These are phyloP conservation scores for Aegilops longissima DNA, from an alignment of 176 grass and related monocot species.

Conservation along the genomic window DNA sequence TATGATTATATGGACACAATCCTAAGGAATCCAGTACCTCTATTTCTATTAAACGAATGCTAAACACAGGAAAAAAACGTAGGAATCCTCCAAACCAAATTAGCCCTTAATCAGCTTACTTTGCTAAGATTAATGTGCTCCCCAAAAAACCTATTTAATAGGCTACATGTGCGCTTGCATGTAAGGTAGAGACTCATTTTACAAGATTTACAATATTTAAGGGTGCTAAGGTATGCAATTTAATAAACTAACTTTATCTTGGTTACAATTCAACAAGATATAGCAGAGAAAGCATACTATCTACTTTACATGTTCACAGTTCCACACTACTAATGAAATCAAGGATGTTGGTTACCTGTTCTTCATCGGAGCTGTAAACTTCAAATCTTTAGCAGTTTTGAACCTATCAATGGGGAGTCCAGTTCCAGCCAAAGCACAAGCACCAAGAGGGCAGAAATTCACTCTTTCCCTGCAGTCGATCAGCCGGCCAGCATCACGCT, in stretches of 20 bases:
- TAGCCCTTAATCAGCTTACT: background rate
- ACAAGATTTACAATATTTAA: background rate
- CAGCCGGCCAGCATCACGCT: conserved; percentile 82
- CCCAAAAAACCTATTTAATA: background rate
- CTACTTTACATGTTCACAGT: background rate
- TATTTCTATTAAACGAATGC: background rate
- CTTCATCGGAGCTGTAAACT: conserved; percentile 90
- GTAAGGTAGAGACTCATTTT: background rate
- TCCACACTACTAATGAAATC: background rate
- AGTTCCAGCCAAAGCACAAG: conserved; percentile 97
- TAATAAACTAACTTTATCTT: background rate
- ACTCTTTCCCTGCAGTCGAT: conserved; percentile 82
- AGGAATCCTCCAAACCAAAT: background rate
- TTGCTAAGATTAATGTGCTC: background rate
- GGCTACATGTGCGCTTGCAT: background rate
- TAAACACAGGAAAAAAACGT: background rate
- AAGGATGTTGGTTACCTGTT: conserved; percentile 70
- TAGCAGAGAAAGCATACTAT: conserved; percentile 18
- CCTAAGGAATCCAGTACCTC: background rate
- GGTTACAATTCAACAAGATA: conserved; percentile 2
- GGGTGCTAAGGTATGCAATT: background rate
- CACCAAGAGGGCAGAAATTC: conserved; percentile 96
- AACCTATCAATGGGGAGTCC: conserved; percentile 96
- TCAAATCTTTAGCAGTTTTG: conserved; percentile 74
- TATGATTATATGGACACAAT: background rate